Percentiles rank a stretch among this genome's conserved stretches.
phyloP scores from a whole-genome alignment of 352 stramenopile species.

The Peronospora farinosa region DNA sequence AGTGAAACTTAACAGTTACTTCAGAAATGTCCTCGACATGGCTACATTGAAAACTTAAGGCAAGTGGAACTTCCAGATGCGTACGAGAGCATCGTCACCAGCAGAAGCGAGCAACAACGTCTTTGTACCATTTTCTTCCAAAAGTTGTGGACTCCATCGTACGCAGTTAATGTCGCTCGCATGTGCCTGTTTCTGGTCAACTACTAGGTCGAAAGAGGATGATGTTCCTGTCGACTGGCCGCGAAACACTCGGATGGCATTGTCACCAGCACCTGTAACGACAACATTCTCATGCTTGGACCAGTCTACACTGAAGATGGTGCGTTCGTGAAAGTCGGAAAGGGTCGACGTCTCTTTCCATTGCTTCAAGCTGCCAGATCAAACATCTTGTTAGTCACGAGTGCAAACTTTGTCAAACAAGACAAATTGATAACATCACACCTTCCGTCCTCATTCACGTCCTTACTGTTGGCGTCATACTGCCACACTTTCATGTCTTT shows the following conservation, averaged over 20 bases:
- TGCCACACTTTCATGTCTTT: slow-evolving; percentile 91
- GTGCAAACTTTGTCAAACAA: not conserved
- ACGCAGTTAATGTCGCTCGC: slow-evolving; percentile 79
- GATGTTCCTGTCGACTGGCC: slow-evolving; percentile 14
- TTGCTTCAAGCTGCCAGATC: slow-evolving; percentile 35
- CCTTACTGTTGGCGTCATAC: slow-evolving; percentile 54
- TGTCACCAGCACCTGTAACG: slow-evolving; percentile 87
- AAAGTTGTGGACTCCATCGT: slow-evolving; percentile 52
- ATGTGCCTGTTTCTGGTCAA: slow-evolving; percentile 54
- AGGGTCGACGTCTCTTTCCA: slow-evolving; percentile 85
- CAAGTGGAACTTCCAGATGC: slow-evolving; percentile 62
- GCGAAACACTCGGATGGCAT: slow-evolving; percentile 87
- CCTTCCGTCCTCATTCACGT: slow-evolving; percentile 43
- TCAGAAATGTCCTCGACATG: slow-evolving; percentile 2
- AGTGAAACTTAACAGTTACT: slow-evolving; percentile 3
- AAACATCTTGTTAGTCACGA: slow-evolving; percentile 1
- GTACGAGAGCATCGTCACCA: slow-evolving; percentile 53
- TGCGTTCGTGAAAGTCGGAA: slow-evolving; percentile 78
- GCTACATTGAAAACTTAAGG: slow-evolving; percentile 17
- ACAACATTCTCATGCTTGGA: slow-evolving; percentile 79
- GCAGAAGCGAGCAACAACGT: slow-evolving; percentile 60
- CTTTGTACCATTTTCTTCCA: slow-evolving; percentile 23
- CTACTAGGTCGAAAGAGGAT: slow-evolving; percentile 57
- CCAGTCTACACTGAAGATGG: slow-evolving; percentile 93
- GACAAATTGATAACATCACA: slow-evolving; percentile 3